A percentile compares a stretch with the other conserved stretches of the same genome.
Conservation (phyloP, 768 basidiomycete genomes). For the Scleroderma bovista region DNA sequence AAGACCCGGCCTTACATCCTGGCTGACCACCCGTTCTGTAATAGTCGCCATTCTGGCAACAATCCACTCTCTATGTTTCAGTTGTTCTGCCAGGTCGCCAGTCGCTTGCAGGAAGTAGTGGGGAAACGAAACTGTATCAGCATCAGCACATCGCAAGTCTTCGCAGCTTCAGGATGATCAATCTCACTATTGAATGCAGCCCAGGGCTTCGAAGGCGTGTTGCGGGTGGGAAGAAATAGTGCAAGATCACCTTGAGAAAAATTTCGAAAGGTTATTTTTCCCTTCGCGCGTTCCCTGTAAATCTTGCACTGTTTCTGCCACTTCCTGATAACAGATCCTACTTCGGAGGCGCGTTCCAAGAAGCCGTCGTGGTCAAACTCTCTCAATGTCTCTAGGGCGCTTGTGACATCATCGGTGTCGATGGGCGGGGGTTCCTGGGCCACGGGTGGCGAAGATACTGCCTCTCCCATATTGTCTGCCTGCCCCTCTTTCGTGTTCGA, state of each 20-base stretch:
- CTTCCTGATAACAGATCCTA: slow-evolving; percentile 83
- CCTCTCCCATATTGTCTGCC: slow-evolving; percentile 41
- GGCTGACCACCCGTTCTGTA: slow-evolving; percentile 77
- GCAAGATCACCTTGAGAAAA: slow-evolving; percentile 95
- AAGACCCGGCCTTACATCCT: slow-evolving; percentile 42
- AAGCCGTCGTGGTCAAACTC: slow-evolving; percentile 83
- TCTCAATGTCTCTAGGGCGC: slow-evolving; percentile 63
- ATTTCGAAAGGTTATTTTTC: slow-evolving; percentile 94
- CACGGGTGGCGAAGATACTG: slow-evolving; percentile 42
- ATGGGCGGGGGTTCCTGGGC: slow-evolving; percentile 66
- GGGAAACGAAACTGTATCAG: slow-evolving; percentile 82
- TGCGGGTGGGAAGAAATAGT: slow-evolving; percentile 91
- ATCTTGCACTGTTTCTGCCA: slow-evolving; percentile 98
- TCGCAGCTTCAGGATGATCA: background rate
- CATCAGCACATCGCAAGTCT: background rate
- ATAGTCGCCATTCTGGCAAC: slow-evolving; percentile 89
- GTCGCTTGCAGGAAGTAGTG: slow-evolving; percentile 95
- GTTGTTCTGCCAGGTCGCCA: slow-evolving; percentile 79
- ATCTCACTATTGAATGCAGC: slow-evolving; percentile 92
- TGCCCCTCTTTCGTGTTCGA: slow-evolving; percentile 42
- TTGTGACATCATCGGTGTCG: slow-evolving; percentile 68
- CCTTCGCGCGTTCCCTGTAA: slow-evolving; percentile 91
- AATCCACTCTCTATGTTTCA: slow-evolving; percentile 91
- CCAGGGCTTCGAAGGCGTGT: slow-evolving; percentile 92
- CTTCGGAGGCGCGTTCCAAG: slow-evolving; percentile 74